These are phyloP conservation scores for Trichoderma reesei DNA, from an alignment of 495 filamentous ascomycete genomes.

Conservation along the genomic window DNA sequence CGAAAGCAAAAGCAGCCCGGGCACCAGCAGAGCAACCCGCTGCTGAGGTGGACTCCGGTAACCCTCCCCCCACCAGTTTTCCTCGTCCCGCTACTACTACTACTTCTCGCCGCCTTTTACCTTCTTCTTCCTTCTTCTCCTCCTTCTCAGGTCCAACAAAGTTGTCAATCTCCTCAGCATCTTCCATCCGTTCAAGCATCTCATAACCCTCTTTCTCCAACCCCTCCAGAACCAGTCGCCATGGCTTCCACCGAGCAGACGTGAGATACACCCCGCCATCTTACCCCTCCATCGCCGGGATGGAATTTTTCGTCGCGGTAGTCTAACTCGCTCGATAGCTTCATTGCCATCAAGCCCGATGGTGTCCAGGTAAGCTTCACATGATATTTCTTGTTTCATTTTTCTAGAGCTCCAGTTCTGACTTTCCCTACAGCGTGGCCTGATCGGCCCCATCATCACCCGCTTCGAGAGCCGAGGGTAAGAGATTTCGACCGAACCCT, in stretches of 20 bases:
- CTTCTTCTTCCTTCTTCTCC: conserved; percentile 12
- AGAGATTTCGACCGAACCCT: not conserved
- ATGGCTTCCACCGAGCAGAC: conserved; percentile 85
- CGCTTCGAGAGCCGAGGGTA: conserved; percentile 94
- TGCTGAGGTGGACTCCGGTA: conserved; percentile 1
- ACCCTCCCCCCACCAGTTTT: conserved; percentile 17
- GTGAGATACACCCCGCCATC: conserved; percentile 46
- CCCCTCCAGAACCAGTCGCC: conserved; percentile 32
- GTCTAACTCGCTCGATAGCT: conserved; percentile 53
- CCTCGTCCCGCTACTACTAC: conserved; percentile 22
- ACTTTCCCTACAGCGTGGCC: conserved; percentile 62
- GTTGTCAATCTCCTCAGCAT: conserved; percentile 7
- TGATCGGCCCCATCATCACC: conserved; percentile 90
- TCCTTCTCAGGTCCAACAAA: not conserved
- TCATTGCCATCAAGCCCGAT: conserved; percentile 99
- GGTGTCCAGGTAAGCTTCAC: conserved; percentile 78
- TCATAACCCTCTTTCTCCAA: conserved; percentile 30
- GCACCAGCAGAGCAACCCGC: not conserved
- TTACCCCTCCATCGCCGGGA: conserved; percentile 20
- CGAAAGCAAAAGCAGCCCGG: not conserved
- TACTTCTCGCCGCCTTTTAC: conserved; percentile 22
- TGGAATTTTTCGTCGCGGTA: conserved; percentile 16
- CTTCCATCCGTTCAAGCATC: conserved; percentile 20
- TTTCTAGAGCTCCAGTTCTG: not conserved
- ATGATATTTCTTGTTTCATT: conserved; percentile 11